A percentile compares a stretch with the other conserved stretches of the same genome.
Evolutionary conservation across 805 yeast species (phyloP).

Genomic region (Candida cerambycidarum): DNA sequence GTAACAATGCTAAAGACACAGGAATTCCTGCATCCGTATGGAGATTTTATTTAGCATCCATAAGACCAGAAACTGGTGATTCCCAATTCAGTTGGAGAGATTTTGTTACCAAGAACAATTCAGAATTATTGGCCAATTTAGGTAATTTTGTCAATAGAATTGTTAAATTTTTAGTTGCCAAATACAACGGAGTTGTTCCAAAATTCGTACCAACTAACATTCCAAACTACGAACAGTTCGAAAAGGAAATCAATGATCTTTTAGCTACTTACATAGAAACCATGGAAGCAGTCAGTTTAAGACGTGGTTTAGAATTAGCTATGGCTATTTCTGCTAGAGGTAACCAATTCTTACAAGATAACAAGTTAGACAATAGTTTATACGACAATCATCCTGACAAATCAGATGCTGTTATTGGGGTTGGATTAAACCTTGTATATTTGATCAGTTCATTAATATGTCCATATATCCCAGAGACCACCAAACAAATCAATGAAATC

Average conservation of each 20-base stretch:
- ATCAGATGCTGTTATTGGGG: conserved; percentile 89
- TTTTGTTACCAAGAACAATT: conserved; percentile 89
- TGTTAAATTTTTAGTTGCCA: conserved; percentile 84
- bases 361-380: conserved; percentile 86
- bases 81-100: conserved; percentile 98
- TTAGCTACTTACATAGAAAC: conserved; percentile 62
- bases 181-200: conserved; percentile 90
- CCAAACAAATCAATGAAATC: conserved; percentile 68
- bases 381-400: conserved; percentile 72
- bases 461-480: conserved; percentile 90
- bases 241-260: conserved; percentile 60
- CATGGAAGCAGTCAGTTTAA: conserved; percentile 76
- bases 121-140: conserved; percentile 89
- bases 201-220: conserved; percentile 48
- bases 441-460: conserved; percentile 66
- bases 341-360: conserved; percentile 92
- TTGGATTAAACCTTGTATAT: conserved; percentile 86
- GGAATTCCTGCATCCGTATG: conserved; percentile 92
- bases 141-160: conserved; percentile 97
- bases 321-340: conserved; percentile 93
- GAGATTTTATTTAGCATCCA: conserved; percentile 92
- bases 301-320: conserved; percentile 88
- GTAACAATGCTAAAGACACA: conserved; percentile 93
- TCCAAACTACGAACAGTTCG: conserved; percentile 46
- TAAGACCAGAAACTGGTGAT: conserved; percentile 94